Base-by-base conservation (phyloP, 163 green algal species). In the Prototheca cutis region DNA sequence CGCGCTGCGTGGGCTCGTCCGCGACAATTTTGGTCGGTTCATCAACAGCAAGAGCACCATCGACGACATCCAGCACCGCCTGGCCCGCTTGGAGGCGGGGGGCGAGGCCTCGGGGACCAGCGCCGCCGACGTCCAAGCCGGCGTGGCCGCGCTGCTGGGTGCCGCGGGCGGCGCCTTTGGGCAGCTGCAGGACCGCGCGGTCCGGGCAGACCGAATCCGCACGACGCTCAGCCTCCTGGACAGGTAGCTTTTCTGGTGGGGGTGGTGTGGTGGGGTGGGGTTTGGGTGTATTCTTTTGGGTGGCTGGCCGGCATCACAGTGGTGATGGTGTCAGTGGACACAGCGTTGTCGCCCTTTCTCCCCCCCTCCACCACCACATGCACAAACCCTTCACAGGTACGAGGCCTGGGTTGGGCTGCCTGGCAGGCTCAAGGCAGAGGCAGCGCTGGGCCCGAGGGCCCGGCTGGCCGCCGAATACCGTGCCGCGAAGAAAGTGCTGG, bases 11-110 rank as follows among this genome's bases (percentile, higher is more conserved):
- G 49, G 28, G 13, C 49, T 56, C 13, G 49, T 56, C 49, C 49
- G 49, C 49, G 84, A 92, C 51, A 95, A 96, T 67, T 96, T 96
- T 73, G 89, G 95, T 31, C 79, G 85, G 31, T 96, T 95, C 70
- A 90, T 94, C 66, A 83, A 66, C 61, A 94, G 83, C 80, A 95
- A 95, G 65, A 85, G 80, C 47, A 91, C 87, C 28, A 93, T 96
- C 47, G 88, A 94, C 48, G 86, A 92, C 68, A 86, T 94, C 10
- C 71, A 86, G 51, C 48, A 67, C 17, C 75, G 80, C 49, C 75
- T 94, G 48, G 56, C 71, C 33, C 61, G 76, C 40, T 60, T 78
- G 0, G 65, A 90, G 59, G 72, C 48, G 25, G 63, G 69, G 33
- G 72, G 40, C 4, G 56, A 18, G 17, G 42, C 27, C 19, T 18